Base-by-base conservation (phyloP, 352 stramenopile species). In the Blastocystis sp. region DNA sequence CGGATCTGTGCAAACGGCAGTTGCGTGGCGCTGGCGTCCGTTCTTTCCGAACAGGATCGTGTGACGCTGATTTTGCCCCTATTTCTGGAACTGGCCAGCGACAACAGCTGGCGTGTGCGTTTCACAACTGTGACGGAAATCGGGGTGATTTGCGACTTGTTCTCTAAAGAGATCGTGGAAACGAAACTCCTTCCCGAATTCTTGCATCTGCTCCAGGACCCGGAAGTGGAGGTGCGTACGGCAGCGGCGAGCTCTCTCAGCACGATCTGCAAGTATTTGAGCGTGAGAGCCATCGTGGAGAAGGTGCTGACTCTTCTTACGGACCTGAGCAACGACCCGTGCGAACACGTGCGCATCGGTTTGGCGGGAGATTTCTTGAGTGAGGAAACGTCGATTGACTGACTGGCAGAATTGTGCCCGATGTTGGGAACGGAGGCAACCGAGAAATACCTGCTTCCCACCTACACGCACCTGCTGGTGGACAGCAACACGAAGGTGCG, bases 111-210 rank as follows among this genome's bases (percentile, higher is more conserved):
- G 71, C 21, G 71, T 17, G 71, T 81, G 3, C 71, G 71, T n/a
- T 81, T 63, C 71, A 81, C 71, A 3, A 81, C 71, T 19, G 71
- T 81, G 28, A 81, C 71, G 38, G 48, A 81, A 38, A 81, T 81
- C 71, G 71, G 45, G 3, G 71, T 34, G 19, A 81, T 81, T 42
- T 81, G 71, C 60, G 54, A 45, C 38, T 59, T 81, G 38, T 81
- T 81, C 43, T 40, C 71, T 1, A 24, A 60, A 11, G 48, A 64
- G 24, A 19, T 81, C 2, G 59, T 81, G n/a, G 71, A 81, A 21
- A 40, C 43, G 28, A 63, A 65, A 21, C 42, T 81, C 14, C 48
- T 81, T 0, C 71, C 71, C 3, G 71, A 81, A 6, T 81, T 54
- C 43, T 54, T 81, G 28, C 42, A 38, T 63, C 71, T 81, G 48